These are phyloP conservation scores for Cenococcum geophilum DNA, from an alignment of 495 filamentous ascomycete species.

Conservation along the genomic window DNA sequence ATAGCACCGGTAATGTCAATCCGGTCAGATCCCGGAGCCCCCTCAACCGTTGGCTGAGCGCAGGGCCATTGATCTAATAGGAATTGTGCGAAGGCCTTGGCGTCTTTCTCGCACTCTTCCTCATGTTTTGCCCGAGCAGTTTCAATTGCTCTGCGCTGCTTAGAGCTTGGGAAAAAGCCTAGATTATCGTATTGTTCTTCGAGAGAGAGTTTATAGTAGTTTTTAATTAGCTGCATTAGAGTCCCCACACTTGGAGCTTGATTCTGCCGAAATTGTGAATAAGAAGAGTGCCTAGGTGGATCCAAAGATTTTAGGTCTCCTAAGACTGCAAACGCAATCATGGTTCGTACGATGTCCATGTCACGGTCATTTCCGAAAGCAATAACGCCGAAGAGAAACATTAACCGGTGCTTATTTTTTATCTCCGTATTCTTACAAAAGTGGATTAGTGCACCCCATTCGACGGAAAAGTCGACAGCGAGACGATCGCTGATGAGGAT, in stretches of 20 bases:
- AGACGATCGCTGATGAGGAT: constrained; percentile 36
- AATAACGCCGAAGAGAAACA: constrained; percentile 44
- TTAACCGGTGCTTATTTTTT: constrained; percentile 36
- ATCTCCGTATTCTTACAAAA: constrained; percentile 25
- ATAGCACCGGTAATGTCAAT: too few species aligned
- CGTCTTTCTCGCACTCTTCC: too few species aligned
- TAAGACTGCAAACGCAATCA: constrained; percentile 40
- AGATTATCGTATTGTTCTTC: too few species aligned
- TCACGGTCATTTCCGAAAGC: constrained; percentile 37
- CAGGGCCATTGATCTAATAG: too few species aligned
- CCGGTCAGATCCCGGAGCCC: too few species aligned
- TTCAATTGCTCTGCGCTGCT: constrained; percentile 6
- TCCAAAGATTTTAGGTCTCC: constrained; percentile 35
- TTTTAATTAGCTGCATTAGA: neutral
- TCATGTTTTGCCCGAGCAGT: too few species aligned
- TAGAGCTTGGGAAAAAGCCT: too few species aligned
- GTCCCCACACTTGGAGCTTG: constrained; percentile 22
- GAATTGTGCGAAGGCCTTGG: too few species aligned
- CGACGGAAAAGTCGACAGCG: constrained; percentile 31
- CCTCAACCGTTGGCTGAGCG: too few species aligned
- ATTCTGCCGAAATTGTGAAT: constrained; percentile 30
- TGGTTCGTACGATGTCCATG: constrained; percentile 37
- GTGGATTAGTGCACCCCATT: constrained; percentile 45
- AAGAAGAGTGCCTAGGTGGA: constrained; percentile 34
- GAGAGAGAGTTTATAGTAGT: too few species aligned